These are phyloP conservation scores for Entomortierella beljakovae DNA, from an alignment of 192 early-diverging fungal species.

Conservation along the genomic window DNA sequence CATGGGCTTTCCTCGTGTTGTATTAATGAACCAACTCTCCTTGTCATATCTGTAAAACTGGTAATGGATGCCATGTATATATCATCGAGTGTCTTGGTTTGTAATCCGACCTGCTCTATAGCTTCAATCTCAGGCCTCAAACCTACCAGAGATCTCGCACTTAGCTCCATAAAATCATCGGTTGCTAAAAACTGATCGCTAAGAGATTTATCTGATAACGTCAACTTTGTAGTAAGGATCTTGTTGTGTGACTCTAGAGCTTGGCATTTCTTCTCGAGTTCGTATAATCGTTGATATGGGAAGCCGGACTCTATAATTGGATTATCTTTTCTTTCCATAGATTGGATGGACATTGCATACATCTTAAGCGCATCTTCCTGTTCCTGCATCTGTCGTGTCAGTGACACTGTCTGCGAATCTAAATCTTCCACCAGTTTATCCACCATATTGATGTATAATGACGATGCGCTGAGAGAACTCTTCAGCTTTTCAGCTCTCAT, in stretches of 20 bases:
- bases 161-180: constrained; percentile 49
- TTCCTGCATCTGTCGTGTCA: constrained; percentile 38
- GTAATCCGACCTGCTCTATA: constrained; percentile 31
- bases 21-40: constrained; percentile 10
- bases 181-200: constrained; percentile 42
- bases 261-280: constrained; percentile 49
- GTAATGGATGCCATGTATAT: constrained; percentile 50
- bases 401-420: neutral
- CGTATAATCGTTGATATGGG: constrained; percentile 36
- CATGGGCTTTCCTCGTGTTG: neutral
- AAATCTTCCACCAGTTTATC: constrained; percentile 31
- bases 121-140: constrained; percentile 39
- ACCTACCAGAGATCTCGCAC: constrained; percentile 35
- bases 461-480: constrained; percentile 26
- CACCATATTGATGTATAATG: constrained; percentile 37
- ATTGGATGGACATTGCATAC: constrained; percentile 40
- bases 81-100: constrained; percentile 28
- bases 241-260: constrained; percentile 44
- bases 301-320: constrained; percentile 20
- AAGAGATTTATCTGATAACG: constrained; percentile 28
- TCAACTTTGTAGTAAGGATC: constrained; percentile 36
- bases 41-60: constrained; percentile 47
- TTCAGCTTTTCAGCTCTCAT: constrained; percentile 12
- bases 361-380: constrained; percentile 40
- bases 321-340: constrained; percentile 17